Conservation (phyloP, 192 early-diverging fungal genomes). For the Entrophospora sp. region DNA sequence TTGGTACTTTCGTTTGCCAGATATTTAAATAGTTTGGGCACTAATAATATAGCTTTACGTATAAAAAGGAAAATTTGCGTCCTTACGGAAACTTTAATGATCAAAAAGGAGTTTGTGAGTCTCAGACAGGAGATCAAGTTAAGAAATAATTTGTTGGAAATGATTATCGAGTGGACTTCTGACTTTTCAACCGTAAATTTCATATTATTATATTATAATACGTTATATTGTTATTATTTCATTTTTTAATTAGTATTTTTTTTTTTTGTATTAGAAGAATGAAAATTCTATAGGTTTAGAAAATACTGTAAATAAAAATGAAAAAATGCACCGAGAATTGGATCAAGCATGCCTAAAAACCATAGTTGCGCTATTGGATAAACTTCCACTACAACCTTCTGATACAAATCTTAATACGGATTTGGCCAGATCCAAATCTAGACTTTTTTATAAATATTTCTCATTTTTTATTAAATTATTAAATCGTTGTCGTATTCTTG, state of each 20-base stretch:
- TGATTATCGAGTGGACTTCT: slow-evolving; percentile 68
- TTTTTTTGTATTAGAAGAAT: slow-evolving; percentile 13
- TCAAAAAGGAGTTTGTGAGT: slow-evolving; percentile 62
- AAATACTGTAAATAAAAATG: slow-evolving; percentile 34
- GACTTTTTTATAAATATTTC: slow-evolving; percentile 65
- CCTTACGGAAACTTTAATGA: slow-evolving; percentile 63
- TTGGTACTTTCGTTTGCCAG: slow-evolving; percentile 57
- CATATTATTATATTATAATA: slow-evolving; percentile 47
- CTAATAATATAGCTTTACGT: slow-evolving; percentile 40
- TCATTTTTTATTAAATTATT: slow-evolving; percentile 68
- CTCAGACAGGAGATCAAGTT: slow-evolving; percentile 64
- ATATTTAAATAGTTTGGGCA: slow-evolving; percentile 60
- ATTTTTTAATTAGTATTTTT: background rate
- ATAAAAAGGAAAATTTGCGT: slow-evolving; percentile 72
- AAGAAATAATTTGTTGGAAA: slow-evolving; percentile 62
- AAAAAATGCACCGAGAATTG: slow-evolving; percentile 62
- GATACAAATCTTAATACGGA: slow-evolving; percentile 47
- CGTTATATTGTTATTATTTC: background rate
- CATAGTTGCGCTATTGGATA: slow-evolving; percentile 56
- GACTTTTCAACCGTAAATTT: too few relatives aligned
- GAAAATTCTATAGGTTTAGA: slow-evolving; percentile 28
- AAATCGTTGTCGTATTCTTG: slow-evolving; percentile 52
- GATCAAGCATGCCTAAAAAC: slow-evolving; percentile 77
- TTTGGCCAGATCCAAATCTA: slow-evolving; percentile 48
- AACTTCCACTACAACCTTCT: slow-evolving; percentile 62